Conservation (phyloP, 768 basidiomycete genomes). For the Naematelia aurantialba region DNA sequence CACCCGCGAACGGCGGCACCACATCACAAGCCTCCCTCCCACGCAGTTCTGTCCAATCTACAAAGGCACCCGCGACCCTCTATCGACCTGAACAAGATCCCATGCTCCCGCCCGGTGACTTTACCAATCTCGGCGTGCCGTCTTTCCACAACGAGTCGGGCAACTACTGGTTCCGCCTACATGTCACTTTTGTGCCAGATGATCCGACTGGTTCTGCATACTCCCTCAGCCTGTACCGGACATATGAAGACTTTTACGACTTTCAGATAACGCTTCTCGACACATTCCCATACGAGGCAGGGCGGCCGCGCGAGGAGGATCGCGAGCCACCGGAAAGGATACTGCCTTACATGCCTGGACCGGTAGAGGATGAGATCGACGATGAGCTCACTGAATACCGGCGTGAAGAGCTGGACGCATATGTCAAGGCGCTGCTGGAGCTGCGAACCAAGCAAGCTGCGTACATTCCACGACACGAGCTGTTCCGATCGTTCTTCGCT, state of each 20-base stretch:
- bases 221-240: constrained; percentile 80
- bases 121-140: constrained; percentile 80
- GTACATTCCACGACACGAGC: constrained; percentile 73
- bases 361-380: constrained; percentile 70
- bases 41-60: constrained; percentile 11
- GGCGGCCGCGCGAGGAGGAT: constrained; percentile 54
- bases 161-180: constrained; percentile 95
- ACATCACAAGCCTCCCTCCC: constrained; percentile 2
- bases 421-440: constrained; percentile 73
- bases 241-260: constrained; percentile 97
- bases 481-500: constrained; percentile 77
- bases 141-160: constrained; percentile 97
- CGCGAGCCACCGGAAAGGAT: constrained; percentile 58
- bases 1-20: constrained; percentile 9
- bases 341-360: constrained; percentile 96
- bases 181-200: constrained; percentile 84
- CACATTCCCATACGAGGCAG: constrained; percentile 85
- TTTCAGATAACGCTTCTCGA: constrained; percentile 88
- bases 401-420: constrained; percentile 79
- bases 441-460: constrained; percentile 64
- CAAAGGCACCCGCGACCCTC: constrained; percentile 7
- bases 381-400: constrained; percentile 75
- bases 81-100: constrained; percentile 41
- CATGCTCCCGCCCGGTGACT: constrained; percentile 59
- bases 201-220: constrained; percentile 54